A percentile compares a stretch with the other conserved stretches of the same genome.
These are phyloP conservation scores for Grosmannia huntii DNA, from an alignment of 2,329 filamentous ascomycete species.

Conservation along the genomic window DNA sequence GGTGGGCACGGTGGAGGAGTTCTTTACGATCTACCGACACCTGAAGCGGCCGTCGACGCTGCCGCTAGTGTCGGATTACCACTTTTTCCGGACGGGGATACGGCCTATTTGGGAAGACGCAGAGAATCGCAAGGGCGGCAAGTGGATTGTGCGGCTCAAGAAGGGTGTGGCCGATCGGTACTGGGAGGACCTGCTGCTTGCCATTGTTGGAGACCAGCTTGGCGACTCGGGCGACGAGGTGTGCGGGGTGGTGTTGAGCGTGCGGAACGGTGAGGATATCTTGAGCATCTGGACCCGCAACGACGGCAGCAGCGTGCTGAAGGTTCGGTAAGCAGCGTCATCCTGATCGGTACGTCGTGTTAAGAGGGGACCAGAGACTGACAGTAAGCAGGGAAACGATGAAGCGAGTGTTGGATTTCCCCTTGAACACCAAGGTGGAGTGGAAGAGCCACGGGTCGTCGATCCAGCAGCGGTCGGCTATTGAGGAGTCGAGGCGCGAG, in stretches of 20 bases:
- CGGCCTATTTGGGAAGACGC: conserved; percentile 98
- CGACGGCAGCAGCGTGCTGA: conserved; percentile 84
- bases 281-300: conserved; percentile 96
- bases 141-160: conserved; percentile 94
- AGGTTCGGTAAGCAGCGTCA: conserved; percentile 64
- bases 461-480: conserved; percentile 80
- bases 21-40: conserved; percentile 80
- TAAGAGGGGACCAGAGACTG: neutral
- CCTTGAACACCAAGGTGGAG: conserved; percentile 76
- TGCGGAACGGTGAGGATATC: conserved; percentile 91
- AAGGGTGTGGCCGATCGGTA: conserved; percentile 95
- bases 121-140: conserved; percentile 88
- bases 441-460: conserved; percentile 96
- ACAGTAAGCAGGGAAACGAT: conserved; percentile 62
- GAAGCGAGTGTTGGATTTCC: conserved; percentile 78
- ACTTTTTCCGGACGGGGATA: conserved; percentile 94
- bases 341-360: conserved; percentile 8
- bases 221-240: conserved; percentile 86
- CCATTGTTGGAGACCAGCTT: conserved; percentile 89
- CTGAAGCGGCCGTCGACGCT: conserved; percentile 79
- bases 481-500: conserved; percentile 84
- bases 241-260: conserved; percentile 86
- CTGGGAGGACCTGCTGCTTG: conserved; percentile 88
- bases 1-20: conserved; percentile 75
- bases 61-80: conserved; percentile 90